Evolutionary conservation across 164 flowering plant species (phyloP), one percentile per base, ranked within the genome.

Genomic region (Houttuynia cordata): DNA sequence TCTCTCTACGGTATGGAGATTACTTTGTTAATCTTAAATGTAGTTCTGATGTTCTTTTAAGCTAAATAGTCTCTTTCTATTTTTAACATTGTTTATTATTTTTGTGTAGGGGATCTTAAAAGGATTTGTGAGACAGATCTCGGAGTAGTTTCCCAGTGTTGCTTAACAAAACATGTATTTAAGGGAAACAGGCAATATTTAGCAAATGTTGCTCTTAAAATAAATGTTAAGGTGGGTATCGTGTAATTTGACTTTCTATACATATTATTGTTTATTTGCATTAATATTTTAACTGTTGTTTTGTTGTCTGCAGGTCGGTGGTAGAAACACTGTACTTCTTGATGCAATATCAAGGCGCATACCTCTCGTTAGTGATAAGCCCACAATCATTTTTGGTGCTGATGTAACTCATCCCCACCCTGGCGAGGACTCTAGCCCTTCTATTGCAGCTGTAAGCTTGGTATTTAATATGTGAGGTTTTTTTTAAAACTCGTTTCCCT

Each of bases 111-210:
- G 67, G 94, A 87, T 77, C 73, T 90, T 58, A 93, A 93, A 74
- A 68, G 96, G 65, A 93, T 93, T 51, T 93, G 98, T 67, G 99
- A 93, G 76, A 90, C 97, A 49, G 96, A 93, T 55, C 89, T 93
- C 17, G 99, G 97, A 56, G 52, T 93, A 62, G 80, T 93, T 69
- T 81, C 97, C 7, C 97, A 93, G 71, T 93, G 99, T 76, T 88
- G 92, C 74, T 85, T 87, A 7, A 84, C 96, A 21, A 93, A 89
- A 68, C 83, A 86, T 65, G 96, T 85, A 24, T 89, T 87, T 76
- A 89, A 84, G 81, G 83, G 84, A 55, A 89, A 69, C 77, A 89
- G 87, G 72, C 95, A 92, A 63, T 92, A 87, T 75, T 70, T 92
- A 71, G 94, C 87, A 41, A 83, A 82, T 76, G 87, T 78, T 30